phyloP scores from a whole-genome alignment of 345 rosid species.

The Dimocarpus longan region DNA sequence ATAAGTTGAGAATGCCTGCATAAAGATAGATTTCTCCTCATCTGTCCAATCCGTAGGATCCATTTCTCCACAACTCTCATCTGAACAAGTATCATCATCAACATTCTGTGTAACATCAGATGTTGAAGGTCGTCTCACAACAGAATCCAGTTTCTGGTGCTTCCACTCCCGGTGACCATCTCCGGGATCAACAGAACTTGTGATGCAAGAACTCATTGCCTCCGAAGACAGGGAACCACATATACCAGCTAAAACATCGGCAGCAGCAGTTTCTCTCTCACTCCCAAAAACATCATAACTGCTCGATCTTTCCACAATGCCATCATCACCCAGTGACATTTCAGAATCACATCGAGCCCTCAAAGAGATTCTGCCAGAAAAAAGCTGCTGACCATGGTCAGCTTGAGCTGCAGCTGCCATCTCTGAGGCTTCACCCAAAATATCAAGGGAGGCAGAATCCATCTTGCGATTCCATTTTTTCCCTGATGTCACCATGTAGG shows the following conservation, averaged over 20 bases:
- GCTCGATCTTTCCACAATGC: constrained; percentile 50
- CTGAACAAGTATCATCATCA: constrained; percentile 87
- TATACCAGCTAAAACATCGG: constrained; percentile 79
- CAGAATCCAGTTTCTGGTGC: constrained; percentile 47
- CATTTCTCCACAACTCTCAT: constrained; percentile 91
- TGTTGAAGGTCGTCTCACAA: constrained; percentile 44
- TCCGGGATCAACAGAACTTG: constrained; percentile 60
- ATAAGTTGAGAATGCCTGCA: constrained; percentile 68
- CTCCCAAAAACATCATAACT: constrained; percentile 49
- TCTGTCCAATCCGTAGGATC: constrained; percentile 91
- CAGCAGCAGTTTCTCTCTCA: constrained; percentile 77
- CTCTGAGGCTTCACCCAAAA: constrained; percentile 75
- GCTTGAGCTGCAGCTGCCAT: constrained; percentile 85
- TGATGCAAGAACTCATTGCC: constrained; percentile 83
- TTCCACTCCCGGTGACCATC: constrained; percentile 50
- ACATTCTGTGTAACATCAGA: constrained; percentile 62
- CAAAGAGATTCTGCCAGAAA: constrained; percentile 46
- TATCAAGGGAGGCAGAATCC: constrained; percentile 74
- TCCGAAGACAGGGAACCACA: constrained; percentile 83
- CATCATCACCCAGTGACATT: constrained; percentile 42
- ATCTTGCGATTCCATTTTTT: constrained; percentile 72
- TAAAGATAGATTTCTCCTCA: constrained; percentile 72
- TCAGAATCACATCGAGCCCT: constrained; percentile 50
- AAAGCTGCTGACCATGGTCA: constrained; percentile 38
- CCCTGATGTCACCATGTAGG: constrained; percentile 63